Evolutionary conservation across 768 basidiomycete species (phyloP).

Genomic region (Tylopilus felleus): DNA sequence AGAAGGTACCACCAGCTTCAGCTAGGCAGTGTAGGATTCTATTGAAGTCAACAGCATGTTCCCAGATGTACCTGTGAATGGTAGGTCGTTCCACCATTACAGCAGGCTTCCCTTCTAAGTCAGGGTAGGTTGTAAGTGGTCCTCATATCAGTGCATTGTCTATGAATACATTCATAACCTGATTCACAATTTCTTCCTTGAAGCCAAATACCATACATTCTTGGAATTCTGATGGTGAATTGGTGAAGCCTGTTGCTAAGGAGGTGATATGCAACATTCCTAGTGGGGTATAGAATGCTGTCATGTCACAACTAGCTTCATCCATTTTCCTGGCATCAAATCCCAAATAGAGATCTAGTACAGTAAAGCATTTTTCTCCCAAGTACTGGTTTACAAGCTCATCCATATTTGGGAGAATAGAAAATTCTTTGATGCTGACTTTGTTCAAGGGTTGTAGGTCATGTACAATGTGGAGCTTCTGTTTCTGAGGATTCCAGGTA

Average conservation of each 20-base stretch:
- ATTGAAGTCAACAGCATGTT: neutral
- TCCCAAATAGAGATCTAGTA: neutral
- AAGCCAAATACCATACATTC: neutral
- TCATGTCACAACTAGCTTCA: neutral
- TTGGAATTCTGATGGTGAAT: neutral
- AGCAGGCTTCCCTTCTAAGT: neutral
- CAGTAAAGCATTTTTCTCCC: neutral
- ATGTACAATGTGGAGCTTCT: neutral
- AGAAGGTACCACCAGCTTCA: neutral
- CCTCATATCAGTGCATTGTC: neutral
- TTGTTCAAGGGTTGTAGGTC: neutral
- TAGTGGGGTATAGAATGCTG: neutral
- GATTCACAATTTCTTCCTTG: neutral
- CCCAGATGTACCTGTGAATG: neutral
- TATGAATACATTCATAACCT: neutral
- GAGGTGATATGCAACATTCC: neutral
- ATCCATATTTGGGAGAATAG: neutral
- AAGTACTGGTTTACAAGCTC: neutral
- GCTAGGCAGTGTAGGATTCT: neutral
- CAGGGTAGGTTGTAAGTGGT: neutral
- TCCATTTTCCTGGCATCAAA: neutral
- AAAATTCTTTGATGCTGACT: neutral
- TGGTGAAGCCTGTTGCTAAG: neutral
- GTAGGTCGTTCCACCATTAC: neutral
- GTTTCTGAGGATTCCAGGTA: neutral